A percentile compares a stretch with the other conserved stretches of the same genome.
Conservation (phyloP, 306 rosid genomes). For the Prosopis cineraria region DNA sequence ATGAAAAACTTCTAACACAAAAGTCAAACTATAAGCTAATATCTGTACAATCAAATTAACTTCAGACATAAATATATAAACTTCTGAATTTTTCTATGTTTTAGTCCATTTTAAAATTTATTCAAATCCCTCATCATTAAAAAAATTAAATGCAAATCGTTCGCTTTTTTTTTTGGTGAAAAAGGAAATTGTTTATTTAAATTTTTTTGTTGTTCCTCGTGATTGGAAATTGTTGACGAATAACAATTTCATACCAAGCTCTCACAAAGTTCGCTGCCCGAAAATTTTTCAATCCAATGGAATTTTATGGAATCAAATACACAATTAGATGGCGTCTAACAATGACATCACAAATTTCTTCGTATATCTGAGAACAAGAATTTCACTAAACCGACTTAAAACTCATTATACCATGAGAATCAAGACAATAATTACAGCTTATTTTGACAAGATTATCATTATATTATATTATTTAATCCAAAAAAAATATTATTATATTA, state of each 20-base stretch:
- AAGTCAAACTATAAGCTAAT: too few species aligned
- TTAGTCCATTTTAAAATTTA: background rate
- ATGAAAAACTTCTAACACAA: too few species aligned
- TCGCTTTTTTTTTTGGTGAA: too few species aligned
- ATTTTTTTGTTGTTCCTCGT: background rate
- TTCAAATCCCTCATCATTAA: background rate
- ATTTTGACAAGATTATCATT: slow-evolving; percentile 39
- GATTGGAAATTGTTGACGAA: background rate
- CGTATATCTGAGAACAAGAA: background rate
- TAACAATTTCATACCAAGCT: background rate
- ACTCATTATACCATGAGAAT: slow-evolving; percentile 28
- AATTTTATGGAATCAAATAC: background rate
- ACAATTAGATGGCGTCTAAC: background rate
- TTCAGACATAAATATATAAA: background rate
- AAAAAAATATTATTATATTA: too few species aligned
- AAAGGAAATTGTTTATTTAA: background rate
- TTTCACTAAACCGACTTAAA: slow-evolving; percentile 11
- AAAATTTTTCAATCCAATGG: background rate
- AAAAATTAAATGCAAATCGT: too few species aligned
- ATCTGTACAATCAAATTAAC: background rate
- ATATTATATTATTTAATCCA: too few species aligned
- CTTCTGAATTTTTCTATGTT: background rate
- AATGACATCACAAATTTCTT: background rate
- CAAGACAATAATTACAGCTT: slow-evolving; percentile 48
- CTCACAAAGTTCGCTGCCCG: background rate